Evolutionary conservation across 1,284 basidiomycete species (phyloP), one percentile per base, ranked within the genome.

Genomic region (Cystobasidium slooffiae): DNA sequence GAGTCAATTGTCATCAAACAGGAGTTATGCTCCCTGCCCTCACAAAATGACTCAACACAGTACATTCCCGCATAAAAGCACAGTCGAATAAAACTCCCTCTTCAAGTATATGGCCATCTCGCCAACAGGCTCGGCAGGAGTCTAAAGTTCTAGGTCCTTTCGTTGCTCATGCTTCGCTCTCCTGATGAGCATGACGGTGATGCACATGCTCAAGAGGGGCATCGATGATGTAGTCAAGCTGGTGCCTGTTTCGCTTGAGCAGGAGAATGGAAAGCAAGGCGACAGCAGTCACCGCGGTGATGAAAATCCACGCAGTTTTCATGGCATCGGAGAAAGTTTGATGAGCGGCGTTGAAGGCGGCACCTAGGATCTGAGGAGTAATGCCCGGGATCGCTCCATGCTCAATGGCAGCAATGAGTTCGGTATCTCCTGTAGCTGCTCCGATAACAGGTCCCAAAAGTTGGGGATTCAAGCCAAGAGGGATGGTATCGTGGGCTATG

Each of bases 371-470:
- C 44, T 65, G 62, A 24, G 49, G 49, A 16, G 65, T 67, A 6
- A 67, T 41, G n/a, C 65, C 65, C 0, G 65, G 65, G n/a, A 67
- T 67, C 5, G 41, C 49, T 7, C 65, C 65, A n/a, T 51, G 47
- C 10, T 52, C 22, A 16, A 67, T 67, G 18, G 65, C 51, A 39
- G 49, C 65, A 20, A 67, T 67, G 44, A 67, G 47, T 14, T 49
- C 41, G 22, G 47, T 53, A 22, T 67, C 65, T 49, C 65, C 65
- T 7, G 65, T 67, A 6, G 65, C 65, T 7, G 65, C 65, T 4
- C 65, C 65, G n/a, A 67, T 67, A 22, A 67, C 65, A 10, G 65
- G 65, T 16, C 62, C 62, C 10, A 49, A 31, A 6, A 65, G n/a
- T 20, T 52, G 46, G 31, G 62, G 62, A 47, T 49, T 65, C 9